Conservation (phyloP, 148 eudicot species). For the Camellia japonica region DNA sequence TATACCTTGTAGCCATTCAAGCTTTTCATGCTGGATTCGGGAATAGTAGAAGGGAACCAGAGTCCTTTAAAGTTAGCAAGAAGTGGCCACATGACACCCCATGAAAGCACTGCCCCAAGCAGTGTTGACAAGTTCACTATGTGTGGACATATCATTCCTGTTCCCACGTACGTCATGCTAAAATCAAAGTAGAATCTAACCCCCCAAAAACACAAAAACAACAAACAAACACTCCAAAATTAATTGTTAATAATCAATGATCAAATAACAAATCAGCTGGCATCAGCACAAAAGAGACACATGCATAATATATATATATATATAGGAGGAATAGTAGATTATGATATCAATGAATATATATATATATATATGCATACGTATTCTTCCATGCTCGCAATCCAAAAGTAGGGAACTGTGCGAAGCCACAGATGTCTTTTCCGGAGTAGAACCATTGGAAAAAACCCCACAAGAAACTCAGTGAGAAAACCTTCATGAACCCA, state of each 20-base stretch:
- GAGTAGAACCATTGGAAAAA: slow-evolving; percentile 76
- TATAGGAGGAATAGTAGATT: neutral
- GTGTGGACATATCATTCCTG: slow-evolving; percentile 75
- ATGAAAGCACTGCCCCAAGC: slow-evolving; percentile 60
- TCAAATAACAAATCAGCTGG: too few species aligned
- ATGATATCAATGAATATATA: neutral
- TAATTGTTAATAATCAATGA: neutral
- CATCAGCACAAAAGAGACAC: too few species aligned
- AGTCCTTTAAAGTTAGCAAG: slow-evolving; percentile 40
- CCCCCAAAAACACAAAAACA: too few species aligned
- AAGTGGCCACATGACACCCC: slow-evolving; percentile 77
- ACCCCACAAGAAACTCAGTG: slow-evolving; percentile 69
- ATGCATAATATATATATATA: too few species aligned
- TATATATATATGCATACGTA: slow-evolving; percentile 26
- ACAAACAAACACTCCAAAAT: too few species aligned
- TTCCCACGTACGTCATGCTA: slow-evolving; percentile 68
- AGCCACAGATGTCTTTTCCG: slow-evolving; percentile 55
- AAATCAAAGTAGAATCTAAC: slow-evolving; percentile 70
- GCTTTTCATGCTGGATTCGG: slow-evolving; percentile 56
- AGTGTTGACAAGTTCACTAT: slow-evolving; percentile 60
- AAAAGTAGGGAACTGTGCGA: slow-evolving; percentile 63
- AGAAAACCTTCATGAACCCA: slow-evolving; percentile 49
- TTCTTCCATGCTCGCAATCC: slow-evolving; percentile 59
- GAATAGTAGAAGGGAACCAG: slow-evolving; percentile 48
- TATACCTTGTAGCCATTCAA: slow-evolving; percentile 65